These are phyloP conservation scores for Isatis lusitanica DNA, from an alignment of 441 rosid species.

Conservation along the genomic window DNA sequence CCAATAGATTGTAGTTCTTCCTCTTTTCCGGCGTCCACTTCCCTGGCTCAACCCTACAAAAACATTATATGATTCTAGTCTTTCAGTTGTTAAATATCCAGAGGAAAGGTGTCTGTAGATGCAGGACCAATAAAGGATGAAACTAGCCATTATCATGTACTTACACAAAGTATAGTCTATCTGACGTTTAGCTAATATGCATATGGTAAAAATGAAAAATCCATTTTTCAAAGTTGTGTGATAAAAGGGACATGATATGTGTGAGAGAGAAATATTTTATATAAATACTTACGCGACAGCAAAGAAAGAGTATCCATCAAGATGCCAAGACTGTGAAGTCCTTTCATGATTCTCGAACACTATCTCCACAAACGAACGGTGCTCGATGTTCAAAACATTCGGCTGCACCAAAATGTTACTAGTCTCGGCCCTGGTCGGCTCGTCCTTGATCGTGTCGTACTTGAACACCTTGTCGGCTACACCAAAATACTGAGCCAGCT, in stretches of 20 bases:
- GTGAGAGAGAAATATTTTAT: not conserved
- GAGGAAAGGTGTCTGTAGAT: no score
- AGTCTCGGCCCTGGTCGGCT: conserved; percentile 22
- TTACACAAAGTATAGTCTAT: not conserved
- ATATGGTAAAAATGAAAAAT: not conserved
- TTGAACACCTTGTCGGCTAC: conserved; percentile 51
- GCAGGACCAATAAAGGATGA: no score
- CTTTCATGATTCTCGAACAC: conserved; percentile 58
- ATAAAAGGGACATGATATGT: not conserved
- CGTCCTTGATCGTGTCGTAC: conserved; percentile 45
- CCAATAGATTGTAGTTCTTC: conserved; percentile 59
- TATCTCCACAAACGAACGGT: conserved; percentile 52
- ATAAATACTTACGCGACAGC: conserved; percentile 49
- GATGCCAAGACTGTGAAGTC: conserved; percentile 50
- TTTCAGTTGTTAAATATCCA: no score
- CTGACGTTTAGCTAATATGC: not conserved
- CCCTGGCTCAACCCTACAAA: conserved; percentile 53
- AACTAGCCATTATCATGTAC: not conserved
- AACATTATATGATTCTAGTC: not conserved
- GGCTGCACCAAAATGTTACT: conserved; percentile 30
- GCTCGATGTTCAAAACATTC: conserved; percentile 45
- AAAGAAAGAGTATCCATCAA: conserved; percentile 65
- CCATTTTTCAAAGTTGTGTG: not conserved
- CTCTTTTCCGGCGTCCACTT: conserved; percentile 58
- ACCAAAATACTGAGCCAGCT: conserved; percentile 59